A percentile compares a stretch with the other conserved stretches of the same genome.
phyloP scores from a whole-genome alignment of 257 asterid genomes.

The Euphrasia confusa region DNA sequence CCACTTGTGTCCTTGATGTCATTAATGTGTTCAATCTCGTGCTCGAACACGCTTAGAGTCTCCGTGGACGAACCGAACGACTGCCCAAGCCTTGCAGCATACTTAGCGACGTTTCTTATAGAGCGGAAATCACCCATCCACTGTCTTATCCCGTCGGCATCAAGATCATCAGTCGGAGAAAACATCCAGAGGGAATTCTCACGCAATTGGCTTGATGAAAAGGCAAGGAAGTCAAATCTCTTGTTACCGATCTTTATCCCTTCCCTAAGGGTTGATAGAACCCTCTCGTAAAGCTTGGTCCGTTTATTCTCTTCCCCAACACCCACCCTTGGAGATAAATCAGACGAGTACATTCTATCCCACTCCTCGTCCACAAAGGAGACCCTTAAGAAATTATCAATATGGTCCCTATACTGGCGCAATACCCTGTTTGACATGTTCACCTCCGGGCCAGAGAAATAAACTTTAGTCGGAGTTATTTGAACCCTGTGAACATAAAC shows the following conservation, averaged over 20 bases:
- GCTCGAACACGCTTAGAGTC: conserved; percentile 44
- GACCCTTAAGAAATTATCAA: conserved; percentile 79
- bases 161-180: conserved; percentile 43
- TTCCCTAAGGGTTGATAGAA: conserved; percentile 49
- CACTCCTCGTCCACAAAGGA: conserved; percentile 91
- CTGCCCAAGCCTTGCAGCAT: conserved; percentile 99
- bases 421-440: conserved; percentile 79
- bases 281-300: conserved; percentile 59
- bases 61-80: conserved; percentile 86
- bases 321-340: conserved; percentile 41
- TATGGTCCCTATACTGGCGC: conserved; percentile 44
- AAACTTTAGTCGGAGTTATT: conserved; percentile 79
- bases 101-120: conserved; percentile 78
- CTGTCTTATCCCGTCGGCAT: conserved; percentile 52
- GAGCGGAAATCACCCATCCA: conserved; percentile 83
- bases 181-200: conserved; percentile 95
- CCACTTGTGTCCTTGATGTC: conserved; percentile 33
- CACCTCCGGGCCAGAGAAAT: conserved; percentile 78
- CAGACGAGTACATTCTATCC: conserved; percentile 62
- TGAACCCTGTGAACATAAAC: conserved; percentile 78
- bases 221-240: conserved; percentile 81
- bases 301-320: conserved; percentile 29
- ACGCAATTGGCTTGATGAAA: conserved; percentile 83
- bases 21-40: conserved; percentile 48
- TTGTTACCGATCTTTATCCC: conserved; percentile 73